Conservation (phyloP, 2,329 filamentous ascomycete species). For the Fusarium luffae region DNA sequence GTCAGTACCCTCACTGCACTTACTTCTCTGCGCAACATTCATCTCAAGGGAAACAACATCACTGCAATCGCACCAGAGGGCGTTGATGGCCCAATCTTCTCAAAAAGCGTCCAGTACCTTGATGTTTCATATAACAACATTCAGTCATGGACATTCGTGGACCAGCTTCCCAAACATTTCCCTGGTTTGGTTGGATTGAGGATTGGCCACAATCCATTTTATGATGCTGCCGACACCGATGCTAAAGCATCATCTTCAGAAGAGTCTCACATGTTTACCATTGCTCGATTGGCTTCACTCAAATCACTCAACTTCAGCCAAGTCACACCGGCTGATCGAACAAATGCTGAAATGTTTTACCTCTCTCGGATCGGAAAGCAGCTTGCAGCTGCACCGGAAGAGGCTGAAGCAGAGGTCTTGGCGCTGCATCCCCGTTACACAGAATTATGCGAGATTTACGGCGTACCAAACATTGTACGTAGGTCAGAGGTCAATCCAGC, state of each 20-base stretch:
- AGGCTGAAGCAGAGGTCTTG: conserved; percentile 65
- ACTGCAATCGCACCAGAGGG: conserved; percentile 51
- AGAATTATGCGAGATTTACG: conserved; percentile 80
- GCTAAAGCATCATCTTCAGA: conserved; percentile 68
- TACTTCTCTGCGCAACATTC: conserved; percentile 65
- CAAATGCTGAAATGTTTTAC: conserved; percentile 94
- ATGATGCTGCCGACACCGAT: conserved; percentile 61
- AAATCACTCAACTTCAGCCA: conserved; percentile 77
- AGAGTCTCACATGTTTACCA: conserved; percentile 88
- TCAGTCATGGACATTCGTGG: conserved; percentile 77
- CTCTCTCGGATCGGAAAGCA: conserved; percentile 84
- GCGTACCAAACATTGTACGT: conserved; percentile 73
- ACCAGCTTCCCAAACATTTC: conserved; percentile 73
- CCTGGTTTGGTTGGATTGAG: conserved; percentile 81
- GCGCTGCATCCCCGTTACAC: conserved; percentile 75
- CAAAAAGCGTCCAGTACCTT: conserved; percentile 68
- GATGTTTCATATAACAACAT: conserved; percentile 81
- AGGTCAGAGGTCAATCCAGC: conserved; percentile 72
- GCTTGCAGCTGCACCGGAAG: conserved; percentile 68
- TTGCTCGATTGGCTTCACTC: conserved; percentile 78
- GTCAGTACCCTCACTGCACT: conserved; percentile 65
- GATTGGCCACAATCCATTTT: conserved; percentile 88
- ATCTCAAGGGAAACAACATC: conserved; percentile 84
- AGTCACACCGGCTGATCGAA: conserved; percentile 78
- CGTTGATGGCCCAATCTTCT: conserved; percentile 58